These are phyloP conservation scores for Phytophthora citrophthora DNA, from an alignment of 352 stramenopile genomes.

Conservation along the genomic window DNA sequence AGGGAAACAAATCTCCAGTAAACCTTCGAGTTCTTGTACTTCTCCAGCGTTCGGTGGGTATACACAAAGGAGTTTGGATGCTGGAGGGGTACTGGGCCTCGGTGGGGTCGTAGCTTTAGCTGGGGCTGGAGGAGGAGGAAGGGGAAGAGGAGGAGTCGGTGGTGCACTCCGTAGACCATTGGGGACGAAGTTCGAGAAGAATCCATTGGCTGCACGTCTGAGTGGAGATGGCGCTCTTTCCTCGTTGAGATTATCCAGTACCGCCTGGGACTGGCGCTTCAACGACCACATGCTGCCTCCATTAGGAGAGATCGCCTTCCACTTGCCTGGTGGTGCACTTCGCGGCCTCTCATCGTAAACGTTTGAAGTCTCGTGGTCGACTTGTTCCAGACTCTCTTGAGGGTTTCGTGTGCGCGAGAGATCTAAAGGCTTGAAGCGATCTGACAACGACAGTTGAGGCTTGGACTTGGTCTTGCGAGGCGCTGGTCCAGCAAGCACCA, in stretches of 20 bases:
- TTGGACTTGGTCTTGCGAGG: slow-evolving; percentile 41
- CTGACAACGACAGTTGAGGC: slow-evolving; percentile 34
- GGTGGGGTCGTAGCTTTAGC: slow-evolving; percentile 9
- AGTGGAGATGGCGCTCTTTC: slow-evolving; percentile 29
- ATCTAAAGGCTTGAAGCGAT: slow-evolving; percentile 50
- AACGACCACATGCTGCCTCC: slow-evolving; percentile 30
- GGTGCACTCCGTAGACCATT: slow-evolving; percentile 39
- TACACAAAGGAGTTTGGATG: slow-evolving; percentile 61
- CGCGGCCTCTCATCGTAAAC: slow-evolving; percentile 18
- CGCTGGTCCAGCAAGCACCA: slow-evolving; percentile 64
- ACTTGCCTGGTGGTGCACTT: slow-evolving; percentile 30
- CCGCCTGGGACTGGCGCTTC: slow-evolving; percentile 31
- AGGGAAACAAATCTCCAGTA: slow-evolving; percentile 81
- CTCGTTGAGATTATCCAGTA: slow-evolving; percentile 41
- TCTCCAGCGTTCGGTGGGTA: slow-evolving; percentile 50
- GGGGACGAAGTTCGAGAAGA: slow-evolving; percentile 45
- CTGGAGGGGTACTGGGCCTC: slow-evolving; percentile 7
- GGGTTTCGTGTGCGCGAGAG: slow-evolving; percentile 49
- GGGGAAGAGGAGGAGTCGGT: slow-evolving; percentile 27
- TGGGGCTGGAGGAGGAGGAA: slow-evolving; percentile 10
- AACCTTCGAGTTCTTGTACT: slow-evolving; percentile 64
- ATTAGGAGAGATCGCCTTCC: slow-evolving; percentile 29
- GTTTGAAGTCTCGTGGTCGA: slow-evolving; percentile 13
- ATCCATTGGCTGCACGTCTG: slow-evolving; percentile 32
- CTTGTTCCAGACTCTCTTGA: slow-evolving; percentile 42